Evolutionary conservation across 169 alveolate species (phyloP), one percentile per base, ranked within the genome.

Genomic region (Plasmodium chabaudi): DNA sequence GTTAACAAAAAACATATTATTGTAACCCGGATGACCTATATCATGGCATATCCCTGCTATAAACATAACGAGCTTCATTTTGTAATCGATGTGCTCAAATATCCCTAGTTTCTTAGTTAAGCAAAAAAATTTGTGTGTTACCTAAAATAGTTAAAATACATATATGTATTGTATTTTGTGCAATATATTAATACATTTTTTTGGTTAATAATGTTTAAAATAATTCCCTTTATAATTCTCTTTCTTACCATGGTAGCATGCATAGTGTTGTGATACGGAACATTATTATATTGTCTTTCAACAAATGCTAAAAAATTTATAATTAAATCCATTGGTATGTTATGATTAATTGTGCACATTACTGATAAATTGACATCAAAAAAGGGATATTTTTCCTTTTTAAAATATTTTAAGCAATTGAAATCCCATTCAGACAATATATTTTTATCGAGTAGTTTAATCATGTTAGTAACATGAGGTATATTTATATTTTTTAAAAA

Each of bases 11-110:
- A 95, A 96, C 15, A 95, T 87, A 64, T 95, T 97, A 75, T 95
- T 97, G 55, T 95, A 75, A 2, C 97, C 99, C 15, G 98, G 97
- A 72, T 97, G 99, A 44, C 98, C 99, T 12, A 97, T 95, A 89
- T 97, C 99, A 79, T 97, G 99, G 49, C 97, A 96, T 12, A 97
- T 82, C 1, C 96, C 94, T 12, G 99, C 94, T n/a, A 97, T 92
- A 46, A 97, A 86, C 65, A 95, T 77, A 42, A 94, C 89, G 44
- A 95, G 86, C 86, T 92, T 86, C 56, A 95, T 97, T 65, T 94
- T 87, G 27, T 87, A 64, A 46, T 70, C 93, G 95, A 94, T 61
- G 59, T 63, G 68, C 3, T 90, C 95, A 84, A 88, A 91, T 10
- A 95, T 34, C 5, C 93, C 93, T 23, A 88, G 25, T 59, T 87